Percentiles rank a stretch among this genome's conserved stretches.
Evolutionary conservation across 306 rosid species (phyloP).

Genomic region (Mimosa pudica): DNA sequence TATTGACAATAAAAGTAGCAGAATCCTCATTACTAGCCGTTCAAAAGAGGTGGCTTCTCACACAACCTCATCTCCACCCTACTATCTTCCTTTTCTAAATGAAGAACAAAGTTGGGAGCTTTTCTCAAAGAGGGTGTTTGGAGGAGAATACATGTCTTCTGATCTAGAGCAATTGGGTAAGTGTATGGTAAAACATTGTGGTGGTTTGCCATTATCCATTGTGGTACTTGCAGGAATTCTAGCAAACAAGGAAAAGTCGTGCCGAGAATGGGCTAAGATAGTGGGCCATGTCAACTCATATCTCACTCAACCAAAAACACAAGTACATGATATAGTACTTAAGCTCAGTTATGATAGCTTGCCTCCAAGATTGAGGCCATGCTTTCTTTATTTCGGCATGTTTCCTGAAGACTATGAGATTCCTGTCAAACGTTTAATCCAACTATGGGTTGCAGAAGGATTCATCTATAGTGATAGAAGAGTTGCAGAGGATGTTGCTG

Average conservation of each 20-base stretch:
- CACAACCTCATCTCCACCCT: background rate
- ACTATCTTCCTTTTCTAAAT: background rate
- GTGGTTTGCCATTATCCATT: background rate
- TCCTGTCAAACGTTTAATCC: background rate
- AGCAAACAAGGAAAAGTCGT: background rate
- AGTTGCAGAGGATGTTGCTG: background rate
- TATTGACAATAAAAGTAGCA: background rate
- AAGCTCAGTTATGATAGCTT: background rate
- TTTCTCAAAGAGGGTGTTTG: background rate
- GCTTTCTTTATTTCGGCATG: background rate
- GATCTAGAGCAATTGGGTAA: background rate
- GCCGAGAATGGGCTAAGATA: background rate
- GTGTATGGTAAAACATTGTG: background rate
- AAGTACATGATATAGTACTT: background rate
- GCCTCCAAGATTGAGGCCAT: background rate
- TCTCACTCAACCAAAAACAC: background rate
- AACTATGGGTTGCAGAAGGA: background rate
- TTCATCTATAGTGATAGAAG: background rate
- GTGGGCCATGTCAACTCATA: background rate
- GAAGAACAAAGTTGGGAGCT: constrained; percentile 1
- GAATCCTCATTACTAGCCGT: background rate
- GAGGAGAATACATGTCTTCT: background rate
- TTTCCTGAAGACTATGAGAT: background rate
- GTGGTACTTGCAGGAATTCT: background rate
- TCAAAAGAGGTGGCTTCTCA: background rate